Evolutionary conservation across 495 filamentous ascomycete genomes (phyloP), one percentile per base, ranked within the genome.

Genomic region (Talaromyces ruber): DNA sequence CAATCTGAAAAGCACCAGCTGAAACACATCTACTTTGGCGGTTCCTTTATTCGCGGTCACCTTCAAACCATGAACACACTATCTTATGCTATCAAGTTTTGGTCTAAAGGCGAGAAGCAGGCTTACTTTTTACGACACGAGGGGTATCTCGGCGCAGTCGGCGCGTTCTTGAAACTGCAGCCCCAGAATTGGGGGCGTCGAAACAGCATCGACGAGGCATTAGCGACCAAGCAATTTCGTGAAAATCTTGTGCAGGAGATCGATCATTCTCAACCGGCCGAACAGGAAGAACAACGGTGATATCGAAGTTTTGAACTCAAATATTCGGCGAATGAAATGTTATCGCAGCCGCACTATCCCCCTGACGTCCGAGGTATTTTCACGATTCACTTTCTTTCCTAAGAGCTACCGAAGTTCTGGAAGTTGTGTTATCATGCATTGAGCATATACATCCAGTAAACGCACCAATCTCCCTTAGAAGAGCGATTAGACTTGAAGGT

Each of bases 31-130:
- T 98, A 98, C 74, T 98, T 98, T 68, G 94, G 94, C 12, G 94
- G 94, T 7, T 92, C 88, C 8, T 98, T 98, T 73, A 98, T 98
- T 70, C 88, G 95, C 14, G 93, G 94, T 50, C 94, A 98, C 72
- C 85, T 86, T 11, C 95, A 98, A 72, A 98, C 94, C 16, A 98
- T 98, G 88, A 93, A 96, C 70, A 97, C 94, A 0, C 81, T 98
- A 1, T 89, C 87, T 39, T 98, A 94, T 69, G 94, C 93, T 68
- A 98, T 98, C 75, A 88, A 88, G 60, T 98, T 97, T 76, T 98
- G 94, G 94, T 92, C 88, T 66, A 89, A 93, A 67, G 94, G 95
- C 62, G 80, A 87, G 69, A 96, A 95, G 74, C 89, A 96, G 73
- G 93, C 94, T 8, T 98, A 96, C 74, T 98, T 98, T 70, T 71